Conservation (phyloP, 73 alveolate species). For the Paramecium sexaurelia region DNA sequence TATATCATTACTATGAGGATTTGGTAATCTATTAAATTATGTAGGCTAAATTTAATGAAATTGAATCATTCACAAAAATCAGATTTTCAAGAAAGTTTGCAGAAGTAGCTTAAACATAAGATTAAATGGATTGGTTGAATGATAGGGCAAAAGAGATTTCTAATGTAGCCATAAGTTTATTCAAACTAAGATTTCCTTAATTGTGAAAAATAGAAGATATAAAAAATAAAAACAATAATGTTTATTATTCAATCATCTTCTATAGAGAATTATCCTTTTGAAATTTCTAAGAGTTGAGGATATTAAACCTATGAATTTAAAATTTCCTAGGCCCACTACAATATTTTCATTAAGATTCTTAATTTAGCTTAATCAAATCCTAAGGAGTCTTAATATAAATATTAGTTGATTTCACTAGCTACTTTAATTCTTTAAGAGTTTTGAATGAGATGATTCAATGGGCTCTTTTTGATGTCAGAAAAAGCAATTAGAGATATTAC, state of each 20-base stretch:
- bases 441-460: neutral
- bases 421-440: neutral
- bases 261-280: neutral
- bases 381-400: neutral
- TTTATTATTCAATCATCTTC: neutral
- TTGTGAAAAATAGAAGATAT: constrained; percentile 15
- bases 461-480: neutral
- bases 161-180: neutral
- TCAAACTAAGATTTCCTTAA: constrained; percentile 21
- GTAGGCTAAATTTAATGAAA: constrained; percentile 60
- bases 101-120: constrained; percentile 30
- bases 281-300: neutral
- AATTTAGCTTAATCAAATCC: constrained; percentile 4
- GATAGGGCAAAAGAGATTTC: constrained; percentile 25
- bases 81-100: constrained; percentile 54
- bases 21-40: neutral
- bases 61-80: constrained; percentile 48
- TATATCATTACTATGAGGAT: neutral
- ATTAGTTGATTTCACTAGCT: neutral
- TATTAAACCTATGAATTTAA: neutral
- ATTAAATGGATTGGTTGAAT: constrained; percentile 49
- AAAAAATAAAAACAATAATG: neutral
- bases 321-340: neutral
- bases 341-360: neutral
- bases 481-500: neutral